Percentiles rank a stretch among this genome's conserved stretches.
These are phyloP conservation scores for Dianthus caryophyllus DNA, from an alignment of 148 eudicot genomes.

Conservation along the genomic window DNA sequence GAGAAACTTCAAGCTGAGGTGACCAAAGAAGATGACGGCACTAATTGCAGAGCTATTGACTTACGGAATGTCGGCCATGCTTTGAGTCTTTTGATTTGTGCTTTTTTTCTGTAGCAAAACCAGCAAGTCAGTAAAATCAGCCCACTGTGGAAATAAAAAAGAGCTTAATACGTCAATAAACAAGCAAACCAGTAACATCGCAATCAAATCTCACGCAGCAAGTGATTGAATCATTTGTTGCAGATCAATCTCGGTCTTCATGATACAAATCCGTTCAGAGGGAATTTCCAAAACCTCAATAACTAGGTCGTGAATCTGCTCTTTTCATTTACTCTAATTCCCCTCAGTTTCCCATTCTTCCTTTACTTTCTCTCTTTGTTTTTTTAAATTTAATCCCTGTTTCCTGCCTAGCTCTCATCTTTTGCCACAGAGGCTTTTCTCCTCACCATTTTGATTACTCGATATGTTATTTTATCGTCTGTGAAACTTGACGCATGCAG, in stretches of 20 bases:
- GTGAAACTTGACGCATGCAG: too few species aligned
- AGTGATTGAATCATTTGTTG: too few species aligned
- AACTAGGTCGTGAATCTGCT: not conserved
- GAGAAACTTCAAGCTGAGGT: not conserved
- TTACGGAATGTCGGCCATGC: conserved; percentile 44
- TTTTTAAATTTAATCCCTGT: not conserved
- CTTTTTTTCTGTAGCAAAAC: conserved; percentile 56
- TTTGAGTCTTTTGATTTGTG: conserved; percentile 53
- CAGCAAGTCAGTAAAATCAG: conserved; percentile 16
- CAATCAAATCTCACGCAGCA: not conserved
- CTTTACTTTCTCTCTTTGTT: not conserved
- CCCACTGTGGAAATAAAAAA: not conserved
- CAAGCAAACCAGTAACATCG: not conserved
- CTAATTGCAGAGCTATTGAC: conserved; percentile 19
- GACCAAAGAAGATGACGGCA: not conserved
- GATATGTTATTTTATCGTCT: too few species aligned
- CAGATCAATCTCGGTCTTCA: too few species aligned
- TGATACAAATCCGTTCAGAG: not conserved
- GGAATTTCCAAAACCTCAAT: not conserved
- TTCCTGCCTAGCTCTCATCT: not conserved
- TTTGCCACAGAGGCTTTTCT: not conserved
- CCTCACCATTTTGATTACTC: not conserved
- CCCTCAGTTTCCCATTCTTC: not conserved
- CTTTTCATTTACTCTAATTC: too few species aligned
- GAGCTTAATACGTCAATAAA: not conserved